Conservation (phyloP, 108 stramenopile genomes). For the Nannochloropsis gaditana region DNA sequence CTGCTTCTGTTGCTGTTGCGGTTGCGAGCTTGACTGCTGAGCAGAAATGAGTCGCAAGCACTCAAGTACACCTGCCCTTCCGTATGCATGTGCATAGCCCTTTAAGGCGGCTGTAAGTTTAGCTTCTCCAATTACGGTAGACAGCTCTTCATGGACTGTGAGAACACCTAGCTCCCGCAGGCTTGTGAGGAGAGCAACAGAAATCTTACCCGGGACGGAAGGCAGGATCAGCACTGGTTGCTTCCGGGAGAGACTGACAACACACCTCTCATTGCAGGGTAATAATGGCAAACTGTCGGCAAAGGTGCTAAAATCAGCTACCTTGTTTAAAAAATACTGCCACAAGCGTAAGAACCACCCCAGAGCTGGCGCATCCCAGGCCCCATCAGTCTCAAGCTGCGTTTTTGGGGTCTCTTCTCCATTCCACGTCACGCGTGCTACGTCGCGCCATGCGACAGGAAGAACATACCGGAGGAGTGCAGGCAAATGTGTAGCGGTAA, state of each 20-base stretch:
- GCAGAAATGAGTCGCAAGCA: neutral
- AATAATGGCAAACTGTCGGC: neutral
- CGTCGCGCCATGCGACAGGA: neutral
- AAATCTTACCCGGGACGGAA: neutral
- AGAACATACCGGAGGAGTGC: neutral
- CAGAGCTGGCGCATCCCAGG: neutral
- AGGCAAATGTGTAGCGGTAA: neutral
- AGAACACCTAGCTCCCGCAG: neutral
- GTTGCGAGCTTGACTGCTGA: neutral
- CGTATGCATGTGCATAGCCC: neutral
- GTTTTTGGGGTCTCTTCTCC: neutral
- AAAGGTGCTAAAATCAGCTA: neutral
- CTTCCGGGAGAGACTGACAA: neutral
- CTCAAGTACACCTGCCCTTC: neutral
- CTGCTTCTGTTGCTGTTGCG: neutral
- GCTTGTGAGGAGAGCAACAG: neutral
- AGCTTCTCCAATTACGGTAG: neutral
- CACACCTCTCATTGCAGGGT: slow-evolving; percentile 11
- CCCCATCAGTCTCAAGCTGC: neutral
- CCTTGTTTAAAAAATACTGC: neutral
- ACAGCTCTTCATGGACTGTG: neutral
- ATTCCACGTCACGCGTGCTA: neutral
- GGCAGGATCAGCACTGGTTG: neutral
- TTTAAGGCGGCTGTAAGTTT: neutral
- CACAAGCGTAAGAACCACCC: neutral